Evolutionary conservation across 1,139 yeast genomes (phyloP), one percentile per base, ranked within the genome.

Genomic region (Blastobotrys petasosporus): DNA sequence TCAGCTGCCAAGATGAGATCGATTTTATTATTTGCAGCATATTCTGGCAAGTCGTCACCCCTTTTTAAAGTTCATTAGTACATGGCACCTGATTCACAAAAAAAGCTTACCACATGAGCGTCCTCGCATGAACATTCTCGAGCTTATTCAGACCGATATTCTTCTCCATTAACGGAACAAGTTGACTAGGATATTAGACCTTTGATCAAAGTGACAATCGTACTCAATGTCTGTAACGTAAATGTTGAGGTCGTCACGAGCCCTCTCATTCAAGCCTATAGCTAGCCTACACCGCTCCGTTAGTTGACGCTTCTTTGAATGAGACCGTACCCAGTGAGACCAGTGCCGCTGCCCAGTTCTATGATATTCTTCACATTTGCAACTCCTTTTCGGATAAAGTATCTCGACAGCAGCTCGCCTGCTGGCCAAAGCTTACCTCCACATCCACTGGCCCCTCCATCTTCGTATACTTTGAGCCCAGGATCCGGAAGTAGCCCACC

Each of bases 391-490:
- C 64, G 54, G 17, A 70, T 57, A 45, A 75, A 51, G 49, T 74
- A 76, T 37, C 73, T 64, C 6, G 79, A 68, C 12, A 76, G 58
- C 31, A 76, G 61, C 47, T 76, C 77, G 5, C 81, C 82, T 6
- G 81, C 80, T 1, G 77, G 69, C 82, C 82, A 76, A 4, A 77
- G 64, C 48, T 75, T 74, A 4, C 81, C 81, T n/a, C 81, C 81
- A 56, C 81, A 77, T 1, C 81, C 81, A 8, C 71, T 59, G 1
- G 71, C 76, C 3, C 81, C 81, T 35, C 80, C 80, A 54, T 77
- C 81, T 51, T 74, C 78, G 47, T 64, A 66, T 29, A 77, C 70
- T 49, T 64, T 60, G 25, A 76, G 60, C 2, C 65, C 66, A 0
- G 72, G 69, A 4, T 59, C 61, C 1, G 53, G 43, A 13, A 74